Evolutionary conservation across 805 yeast species (phyloP), one percentile per base, ranked within the genome.

Genomic region (Suhomyces prunicola): DNA sequence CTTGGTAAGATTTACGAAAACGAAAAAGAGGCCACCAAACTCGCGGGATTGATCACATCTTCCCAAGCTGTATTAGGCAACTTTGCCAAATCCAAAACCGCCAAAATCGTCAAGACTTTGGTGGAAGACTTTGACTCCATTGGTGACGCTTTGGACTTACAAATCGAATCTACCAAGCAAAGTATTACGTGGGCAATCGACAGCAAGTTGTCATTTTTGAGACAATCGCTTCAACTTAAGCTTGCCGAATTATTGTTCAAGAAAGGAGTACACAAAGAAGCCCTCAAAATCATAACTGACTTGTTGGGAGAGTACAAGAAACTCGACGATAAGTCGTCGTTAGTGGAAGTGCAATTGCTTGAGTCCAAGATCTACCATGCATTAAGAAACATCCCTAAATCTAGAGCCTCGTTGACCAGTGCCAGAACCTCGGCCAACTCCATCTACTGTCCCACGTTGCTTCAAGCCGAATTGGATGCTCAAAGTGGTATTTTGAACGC

Each of bases 371-470:
- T 90, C 41, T 94, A 87, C 69, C 97, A 92, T 69, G 91, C 96
- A 26, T 78, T 94, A 62, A 83, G 97, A 68, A 94, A 94, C 69
- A 80, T 89, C 63, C 88, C 97, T 5, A 94, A 93, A 73, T 83
- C 97, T 5, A 84, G 89, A 63, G 97, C 98, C 6, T 86, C 97
- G 2, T 78, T 94, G 62, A 91, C 98, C 2, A 86, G 96, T 46
- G 97, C 99, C 1, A 83, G 98, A 70, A 94, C 99, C 0, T 87
- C 96, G 2, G 99, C 99, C n/a, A 96, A 94, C 69, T 82, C 97
- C 22, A 90, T 94, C 50, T 96, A 92, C 74, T 89, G 97, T 63
- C 96, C 98, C 8, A 88, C 97, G n/a, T 76, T 85, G 49, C 80
- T 87, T 61, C 97, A 94, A 72, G 98, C 98, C 1, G 96, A 91